phyloP scores from a whole-genome alignment of 2,329 filamentous ascomycete species.

The Epichloe festucae region DNA sequence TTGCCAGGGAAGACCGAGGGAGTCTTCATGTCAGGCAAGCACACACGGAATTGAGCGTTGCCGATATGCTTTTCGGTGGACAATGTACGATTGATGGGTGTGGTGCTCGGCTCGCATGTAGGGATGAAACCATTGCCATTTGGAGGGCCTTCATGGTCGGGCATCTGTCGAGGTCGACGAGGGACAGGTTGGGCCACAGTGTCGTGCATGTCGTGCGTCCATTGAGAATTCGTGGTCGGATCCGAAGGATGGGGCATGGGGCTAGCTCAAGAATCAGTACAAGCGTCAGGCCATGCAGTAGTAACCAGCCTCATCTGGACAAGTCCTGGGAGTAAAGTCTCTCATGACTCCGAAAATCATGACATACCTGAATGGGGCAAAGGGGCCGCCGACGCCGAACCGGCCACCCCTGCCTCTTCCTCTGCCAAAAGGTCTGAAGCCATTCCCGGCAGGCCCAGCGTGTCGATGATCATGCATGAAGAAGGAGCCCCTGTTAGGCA shows the following conservation, averaged over 20 bases:
- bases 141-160: slow-evolving; percentile 35
- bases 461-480: slow-evolving; percentile 93
- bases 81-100: slow-evolving; percentile 61
- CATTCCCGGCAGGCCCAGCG: slow-evolving; percentile 62
- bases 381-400: slow-evolving; percentile 45
- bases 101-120: slow-evolving; percentile 44
- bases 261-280: slow-evolving; percentile 18
- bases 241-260: slow-evolving; percentile 36
- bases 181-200: slow-evolving; percentile 36
- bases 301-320: background rate
- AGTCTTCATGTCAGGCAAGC: slow-evolving; percentile 60
- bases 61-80: slow-evolving; percentile 75
- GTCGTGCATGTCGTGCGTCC: slow-evolving; percentile 94
- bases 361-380: slow-evolving; percentile 51
- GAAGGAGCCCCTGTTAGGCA: slow-evolving; percentile 91
- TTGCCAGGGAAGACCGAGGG: slow-evolving; percentile 60
- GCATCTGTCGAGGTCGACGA: slow-evolving; percentile 29
- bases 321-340: background rate
- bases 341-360: background rate
- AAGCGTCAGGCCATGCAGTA: slow-evolving; percentile 7
- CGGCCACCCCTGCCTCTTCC: slow-evolving; percentile 50
- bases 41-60: slow-evolving; percentile 74
- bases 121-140: slow-evolving; percentile 43
- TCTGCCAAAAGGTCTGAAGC: slow-evolving; percentile 59
- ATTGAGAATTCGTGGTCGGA: slow-evolving; percentile 58